phyloP scores from a whole-genome alignment of 352 stramenopile species.

The Thalassiosira hispida region DNA sequence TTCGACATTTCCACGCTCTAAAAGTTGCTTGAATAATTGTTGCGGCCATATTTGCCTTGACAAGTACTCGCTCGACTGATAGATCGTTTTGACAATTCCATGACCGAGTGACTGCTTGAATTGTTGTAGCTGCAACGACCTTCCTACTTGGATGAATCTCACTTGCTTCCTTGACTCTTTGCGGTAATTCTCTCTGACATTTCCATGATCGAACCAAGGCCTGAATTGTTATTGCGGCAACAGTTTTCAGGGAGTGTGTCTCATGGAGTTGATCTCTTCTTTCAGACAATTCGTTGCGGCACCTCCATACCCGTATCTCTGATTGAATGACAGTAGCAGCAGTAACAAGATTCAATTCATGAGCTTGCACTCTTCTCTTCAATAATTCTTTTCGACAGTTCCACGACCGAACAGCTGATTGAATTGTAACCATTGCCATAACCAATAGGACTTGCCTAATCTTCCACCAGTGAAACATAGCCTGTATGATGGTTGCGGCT shows the following conservation, averaged over 20 bases:
- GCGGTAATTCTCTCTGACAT: neutral
- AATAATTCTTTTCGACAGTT: neutral
- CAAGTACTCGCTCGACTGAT: too few relatives aligned
- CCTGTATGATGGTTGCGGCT: neutral
- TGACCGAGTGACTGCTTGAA: too few relatives aligned
- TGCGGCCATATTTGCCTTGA: neutral
- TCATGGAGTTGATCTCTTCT: too few relatives aligned
- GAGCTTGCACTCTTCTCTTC: neutral
- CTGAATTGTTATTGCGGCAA: too few relatives aligned
- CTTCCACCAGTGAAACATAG: neutral
- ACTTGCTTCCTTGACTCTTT: too few relatives aligned
- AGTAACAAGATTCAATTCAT: neutral
- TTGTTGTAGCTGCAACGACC: neutral
- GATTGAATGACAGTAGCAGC: too few relatives aligned
- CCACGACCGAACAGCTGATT: neutral
- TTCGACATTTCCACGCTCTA: slow-evolving; percentile 22
- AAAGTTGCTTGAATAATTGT: slow-evolving; percentile 14
- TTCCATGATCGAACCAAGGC: neutral
- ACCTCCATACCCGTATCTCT: too few relatives aligned
- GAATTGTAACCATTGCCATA: neutral
- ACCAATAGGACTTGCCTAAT: too few relatives aligned
- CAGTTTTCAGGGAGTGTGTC: too few relatives aligned
- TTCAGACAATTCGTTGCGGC: too few relatives aligned
- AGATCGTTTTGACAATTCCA: too few relatives aligned
- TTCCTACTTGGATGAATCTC: neutral